Percentiles rank a stretch among this genome's conserved stretches.
Conservation (phyloP, 306 rosid genomes). For the Cucurbita ficifolia region DNA sequence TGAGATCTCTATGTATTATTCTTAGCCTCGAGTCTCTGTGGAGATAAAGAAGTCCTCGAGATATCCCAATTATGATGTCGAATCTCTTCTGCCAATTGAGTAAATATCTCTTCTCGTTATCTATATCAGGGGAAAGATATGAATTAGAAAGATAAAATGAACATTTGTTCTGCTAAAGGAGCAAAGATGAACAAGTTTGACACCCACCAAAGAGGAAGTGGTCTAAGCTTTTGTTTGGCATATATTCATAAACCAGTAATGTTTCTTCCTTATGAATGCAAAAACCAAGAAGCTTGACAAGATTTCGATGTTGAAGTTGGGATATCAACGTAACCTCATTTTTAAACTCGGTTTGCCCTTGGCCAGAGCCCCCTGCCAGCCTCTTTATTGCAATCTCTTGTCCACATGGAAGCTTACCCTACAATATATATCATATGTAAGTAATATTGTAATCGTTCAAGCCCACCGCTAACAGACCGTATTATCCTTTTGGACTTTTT, state of each 20-base stretch:
- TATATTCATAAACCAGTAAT: constrained; percentile 28
- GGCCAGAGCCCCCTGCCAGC: constrained; percentile 22
- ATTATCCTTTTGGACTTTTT: no score
- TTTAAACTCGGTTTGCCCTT: constrained; percentile 29
- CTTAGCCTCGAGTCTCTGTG: background rate
- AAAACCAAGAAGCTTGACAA: constrained; percentile 30
- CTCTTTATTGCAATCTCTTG: constrained; percentile 31
- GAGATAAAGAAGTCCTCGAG: background rate
- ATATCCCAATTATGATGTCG: background rate
- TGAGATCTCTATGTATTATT: background rate
- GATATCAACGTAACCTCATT: constrained; percentile 30
- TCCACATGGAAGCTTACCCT: constrained; percentile 21
- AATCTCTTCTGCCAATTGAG: background rate
- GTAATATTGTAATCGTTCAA: no score
- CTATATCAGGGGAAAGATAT: no score
- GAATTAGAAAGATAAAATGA: background rate
- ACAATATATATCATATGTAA: no score
- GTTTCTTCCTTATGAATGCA: constrained; percentile 24
- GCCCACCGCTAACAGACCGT: no score
- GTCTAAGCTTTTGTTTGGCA: constrained; percentile 33
- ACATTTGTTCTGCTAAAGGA: background rate
- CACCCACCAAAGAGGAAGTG: constrained; percentile 21
- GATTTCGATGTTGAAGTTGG: constrained; percentile 38
- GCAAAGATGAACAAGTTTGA: no score
- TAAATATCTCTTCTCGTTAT: background rate